phyloP scores from a whole-genome alignment of 352 stramenopile species.

The Phytopythium sindhum region DNA sequence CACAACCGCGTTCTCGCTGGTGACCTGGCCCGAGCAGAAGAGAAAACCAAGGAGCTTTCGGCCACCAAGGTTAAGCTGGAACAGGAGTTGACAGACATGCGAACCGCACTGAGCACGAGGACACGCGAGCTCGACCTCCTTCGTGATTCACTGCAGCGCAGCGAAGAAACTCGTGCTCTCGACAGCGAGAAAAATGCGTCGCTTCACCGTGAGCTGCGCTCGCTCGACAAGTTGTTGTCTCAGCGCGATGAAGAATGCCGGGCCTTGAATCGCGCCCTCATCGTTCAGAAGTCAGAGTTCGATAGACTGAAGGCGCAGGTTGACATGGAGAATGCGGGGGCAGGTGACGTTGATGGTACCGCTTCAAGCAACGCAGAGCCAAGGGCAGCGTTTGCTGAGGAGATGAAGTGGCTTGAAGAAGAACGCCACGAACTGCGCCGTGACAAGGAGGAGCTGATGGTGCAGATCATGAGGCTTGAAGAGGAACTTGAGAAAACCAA shows the following conservation, averaged over 20 bases:
- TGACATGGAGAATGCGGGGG: slow-evolving; percentile 10
- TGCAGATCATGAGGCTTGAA: slow-evolving; percentile 56
- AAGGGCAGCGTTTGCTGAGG: slow-evolving; percentile 43
- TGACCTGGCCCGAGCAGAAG: slow-evolving; percentile 53
- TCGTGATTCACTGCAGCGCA: slow-evolving; percentile 50
- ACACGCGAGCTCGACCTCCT: slow-evolving; percentile 57
- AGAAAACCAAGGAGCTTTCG: slow-evolving; percentile 44
- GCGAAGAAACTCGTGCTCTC: slow-evolving; percentile 43
- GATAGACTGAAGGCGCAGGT: slow-evolving; percentile 44
- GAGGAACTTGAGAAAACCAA: slow-evolving; percentile 48
- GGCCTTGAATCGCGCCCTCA: slow-evolving; percentile 47
- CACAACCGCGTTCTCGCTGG: slow-evolving; percentile 66
- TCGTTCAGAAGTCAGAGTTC: slow-evolving; percentile 52
- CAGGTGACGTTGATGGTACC: slow-evolving; percentile 3
- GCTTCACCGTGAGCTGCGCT: slow-evolving; percentile 58
- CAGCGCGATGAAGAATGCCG: slow-evolving; percentile 73
- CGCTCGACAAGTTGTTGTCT: slow-evolving; percentile 67
- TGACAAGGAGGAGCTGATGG: slow-evolving; percentile 52
- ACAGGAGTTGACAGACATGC: slow-evolving; percentile 35
- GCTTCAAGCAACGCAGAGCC: slow-evolving; percentile 13
- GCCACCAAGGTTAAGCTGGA: slow-evolving; percentile 38
- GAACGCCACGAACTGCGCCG: slow-evolving; percentile 51
- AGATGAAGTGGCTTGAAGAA: slow-evolving; percentile 76
- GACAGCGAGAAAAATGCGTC: slow-evolving; percentile 73
- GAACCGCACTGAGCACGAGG: slow-evolving; percentile 33